Base-by-base conservation (phyloP, 148 eudicot genomes). In the Diospyros lotus region DNA sequence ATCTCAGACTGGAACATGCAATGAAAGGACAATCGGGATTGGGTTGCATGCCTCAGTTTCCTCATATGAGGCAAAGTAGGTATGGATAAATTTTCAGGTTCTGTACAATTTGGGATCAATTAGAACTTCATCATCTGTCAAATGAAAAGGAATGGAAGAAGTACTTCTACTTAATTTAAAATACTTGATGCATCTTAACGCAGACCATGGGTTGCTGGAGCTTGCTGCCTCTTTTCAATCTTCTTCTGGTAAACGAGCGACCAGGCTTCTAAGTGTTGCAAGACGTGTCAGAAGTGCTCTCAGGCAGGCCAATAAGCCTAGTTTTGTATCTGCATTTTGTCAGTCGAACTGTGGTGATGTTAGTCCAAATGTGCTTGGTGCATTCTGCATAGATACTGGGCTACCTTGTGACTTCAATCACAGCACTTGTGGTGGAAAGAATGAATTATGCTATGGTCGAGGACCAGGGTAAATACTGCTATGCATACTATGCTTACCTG, bases 271-370 rank as follows among this genome's bases (percentile, higher is more conserved):
- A 75, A 89, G 90, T 76, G 77, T 87, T 68, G 82, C 95, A 73
- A 82, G 80, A 66, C 96, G 97, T 58, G 92, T 94, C 28, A 89
- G 98, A 75, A 90, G 96, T 82, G 75, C 79, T 69, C 87, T 92
- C 50, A 81, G 89, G 80, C 88, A 80, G 77, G 86, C 85, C 17
- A 84, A 87, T 46, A 92, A 85, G 74, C 97, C 98, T 39, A 79
- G 68, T 68, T 94, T 94, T 81, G 92, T 94, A 53, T 80, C 98
- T 73, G 97, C 98, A 60, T 94, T 94, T 85, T 94, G 97, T 77
- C 98, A 94, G 78, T 70, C 96, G 72, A 94, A 94, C 78, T 92
- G 98, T 65, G 98, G 98, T 46, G 98, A 94, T 83, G 98, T 94
- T 80, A 94, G 97, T 73, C 98, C 98, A 54, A 94, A 94, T 83